Conservation (phyloP, 2,329 filamentous ascomycete genomes). For the Colletotrichum viniferum region DNA sequence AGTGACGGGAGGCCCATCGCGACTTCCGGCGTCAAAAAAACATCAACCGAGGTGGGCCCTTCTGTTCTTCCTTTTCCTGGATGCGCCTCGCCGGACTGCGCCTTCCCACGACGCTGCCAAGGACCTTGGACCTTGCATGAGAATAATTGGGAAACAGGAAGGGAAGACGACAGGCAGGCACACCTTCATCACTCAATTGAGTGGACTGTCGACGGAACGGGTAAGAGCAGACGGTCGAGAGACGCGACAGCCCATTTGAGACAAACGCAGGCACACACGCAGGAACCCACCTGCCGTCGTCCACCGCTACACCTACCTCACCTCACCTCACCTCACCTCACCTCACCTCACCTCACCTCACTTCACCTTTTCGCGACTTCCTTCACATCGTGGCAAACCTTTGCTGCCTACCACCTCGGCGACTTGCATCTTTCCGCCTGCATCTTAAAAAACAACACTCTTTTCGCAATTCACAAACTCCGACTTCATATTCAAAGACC, state of each 20-base stretch:
- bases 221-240: background rate
- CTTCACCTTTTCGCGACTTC: background rate
- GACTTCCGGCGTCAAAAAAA: background rate
- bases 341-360: background rate
- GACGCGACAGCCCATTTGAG: background rate
- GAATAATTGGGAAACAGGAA: background rate
- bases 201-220: background rate
- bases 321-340: background rate
- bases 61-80: background rate
- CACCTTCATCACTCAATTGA: background rate
- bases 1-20: background rate
- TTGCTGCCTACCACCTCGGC: background rate
- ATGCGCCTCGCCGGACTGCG: background rate
- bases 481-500: background rate
- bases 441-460: background rate
- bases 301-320: background rate
- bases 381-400: background rate
- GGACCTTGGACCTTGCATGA: background rate
- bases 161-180: background rate
- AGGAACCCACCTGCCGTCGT: background rate
- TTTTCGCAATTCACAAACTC: background rate
- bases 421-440: background rate
- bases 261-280: background rate
- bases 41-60: background rate
- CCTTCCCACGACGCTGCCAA: background rate